Conservation (phyloP, 192 early-diverging fungal genomes). For the Funneliformis mosseae region DNA sequence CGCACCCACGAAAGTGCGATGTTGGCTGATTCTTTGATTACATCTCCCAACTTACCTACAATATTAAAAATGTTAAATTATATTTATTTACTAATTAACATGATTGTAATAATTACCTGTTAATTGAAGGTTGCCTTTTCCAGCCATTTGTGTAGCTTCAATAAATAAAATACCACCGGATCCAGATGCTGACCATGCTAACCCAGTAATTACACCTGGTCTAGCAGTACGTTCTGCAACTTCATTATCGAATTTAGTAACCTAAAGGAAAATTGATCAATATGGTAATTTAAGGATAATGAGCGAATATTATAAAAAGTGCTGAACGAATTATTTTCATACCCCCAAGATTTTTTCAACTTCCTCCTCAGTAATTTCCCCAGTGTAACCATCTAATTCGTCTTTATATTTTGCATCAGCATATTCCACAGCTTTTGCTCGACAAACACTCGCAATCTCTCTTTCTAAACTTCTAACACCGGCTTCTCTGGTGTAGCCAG, state of each 20-base stretch:
- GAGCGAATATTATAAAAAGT: neutral
- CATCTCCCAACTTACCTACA: conserved; percentile 73
- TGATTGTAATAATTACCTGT: conserved; percentile 50
- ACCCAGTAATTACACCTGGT: conserved; percentile 81
- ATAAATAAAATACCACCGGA: conserved; percentile 77
- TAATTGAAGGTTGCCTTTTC: conserved; percentile 65
- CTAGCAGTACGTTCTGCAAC: conserved; percentile 62
- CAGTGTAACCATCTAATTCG: conserved; percentile 44
- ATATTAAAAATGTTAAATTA: conserved; percentile 8
- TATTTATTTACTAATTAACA: neutral
- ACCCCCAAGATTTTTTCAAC: conserved; percentile 71
- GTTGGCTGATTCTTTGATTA: conserved; percentile 83
- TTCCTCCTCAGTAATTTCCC: conserved; percentile 47
- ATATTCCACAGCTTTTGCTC: conserved; percentile 69
- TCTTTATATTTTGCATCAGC: conserved; percentile 57
- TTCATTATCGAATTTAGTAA: conserved; percentile 68
- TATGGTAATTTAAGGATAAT: neutral
- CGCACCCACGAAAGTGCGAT: conserved; percentile 82
- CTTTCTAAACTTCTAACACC: conserved; percentile 80
- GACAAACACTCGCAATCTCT: conserved; percentile 68
- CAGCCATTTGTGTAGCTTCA: conserved; percentile 77
- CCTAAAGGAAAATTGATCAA: conserved; percentile 27
- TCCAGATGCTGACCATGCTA: conserved; percentile 78
- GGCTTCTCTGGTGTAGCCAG: conserved; percentile 77
- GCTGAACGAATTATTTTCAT: neutral